Conservation (phyloP, 768 basidiomycete genomes). For the Leucocoprinus sp. region DNA sequence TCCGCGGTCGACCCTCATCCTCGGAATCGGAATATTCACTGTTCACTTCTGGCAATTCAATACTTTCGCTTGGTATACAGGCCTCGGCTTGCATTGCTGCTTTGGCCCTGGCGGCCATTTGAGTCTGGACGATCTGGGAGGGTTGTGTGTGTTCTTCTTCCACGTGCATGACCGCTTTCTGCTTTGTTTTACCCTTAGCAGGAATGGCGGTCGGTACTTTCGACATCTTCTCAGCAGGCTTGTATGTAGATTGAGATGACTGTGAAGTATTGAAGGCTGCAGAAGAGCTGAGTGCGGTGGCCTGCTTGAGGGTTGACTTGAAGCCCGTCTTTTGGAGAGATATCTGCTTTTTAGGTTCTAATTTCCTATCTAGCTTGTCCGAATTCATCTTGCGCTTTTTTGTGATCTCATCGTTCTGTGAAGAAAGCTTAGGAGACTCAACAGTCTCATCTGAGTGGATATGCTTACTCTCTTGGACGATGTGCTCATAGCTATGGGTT, state of each 20-base stretch:
- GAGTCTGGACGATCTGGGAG: slow-evolving; percentile 52
- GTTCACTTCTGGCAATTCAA: slow-evolving; percentile 91
- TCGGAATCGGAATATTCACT: slow-evolving; percentile 97
- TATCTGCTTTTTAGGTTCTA: slow-evolving; percentile 42
- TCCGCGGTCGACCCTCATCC: slow-evolving; percentile 70
- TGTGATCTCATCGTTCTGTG: slow-evolving; percentile 56
- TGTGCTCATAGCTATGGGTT: slow-evolving; percentile 23
- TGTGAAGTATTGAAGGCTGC: slow-evolving; percentile 28
- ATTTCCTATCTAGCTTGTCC: slow-evolving; percentile 11
- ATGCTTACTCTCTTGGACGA: slow-evolving; percentile 43
- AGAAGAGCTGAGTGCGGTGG: slow-evolving; percentile 30
- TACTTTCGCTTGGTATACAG: slow-evolving; percentile 61
- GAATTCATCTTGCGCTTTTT: slow-evolving; percentile 63
- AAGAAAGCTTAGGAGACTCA: slow-evolving; percentile 9
- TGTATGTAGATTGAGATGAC: slow-evolving; percentile 15
- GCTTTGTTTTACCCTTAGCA: slow-evolving; percentile 46
- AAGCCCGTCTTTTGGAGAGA: slow-evolving; percentile 48
- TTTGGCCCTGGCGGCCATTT: slow-evolving; percentile 66
- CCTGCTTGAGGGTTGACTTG: slow-evolving; percentile 41
- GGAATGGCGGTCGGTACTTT: slow-evolving; percentile 15
- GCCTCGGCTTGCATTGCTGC: slow-evolving; percentile 44
- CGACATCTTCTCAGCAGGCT: slow-evolving; percentile 28
- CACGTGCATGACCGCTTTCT: slow-evolving; percentile 20
- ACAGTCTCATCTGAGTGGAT: neutral
- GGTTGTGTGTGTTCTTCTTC: slow-evolving; percentile 54